A percentile compares a stretch with the other conserved stretches of the same genome.
Evolutionary conservation across 2,329 filamentous ascomycete genomes (phyloP).

Genomic region (Ambrosiella xylebori): DNA sequence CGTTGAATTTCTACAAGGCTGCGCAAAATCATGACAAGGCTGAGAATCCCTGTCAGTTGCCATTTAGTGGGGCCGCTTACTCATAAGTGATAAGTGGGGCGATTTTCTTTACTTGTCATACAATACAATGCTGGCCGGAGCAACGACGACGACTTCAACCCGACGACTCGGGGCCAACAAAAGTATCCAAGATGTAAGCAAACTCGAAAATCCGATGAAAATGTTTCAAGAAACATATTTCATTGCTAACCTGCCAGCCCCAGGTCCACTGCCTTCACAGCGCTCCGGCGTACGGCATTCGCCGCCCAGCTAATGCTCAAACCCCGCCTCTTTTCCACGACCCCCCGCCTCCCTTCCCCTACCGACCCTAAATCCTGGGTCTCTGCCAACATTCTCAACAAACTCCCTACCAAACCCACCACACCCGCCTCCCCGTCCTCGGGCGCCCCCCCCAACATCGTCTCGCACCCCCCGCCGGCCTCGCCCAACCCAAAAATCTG

Average conservation of each 20-base stretch:
- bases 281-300: constrained; percentile 2
- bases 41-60: neutral
- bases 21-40: neutral
- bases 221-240: neutral
- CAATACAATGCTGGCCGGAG: neutral
- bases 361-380: neutral
- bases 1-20: constrained; percentile 9
- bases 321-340: constrained; percentile 8
- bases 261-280: constrained; percentile 6
- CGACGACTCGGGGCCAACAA: neutral
- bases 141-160: neutral
- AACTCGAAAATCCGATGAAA: neutral
- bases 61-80: neutral
- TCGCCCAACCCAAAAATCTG: constrained; percentile 12
- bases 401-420: neutral
- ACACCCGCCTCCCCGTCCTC: neutral
- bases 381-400: constrained; percentile 6
- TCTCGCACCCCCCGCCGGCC: constrained; percentile 1
- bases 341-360: neutral
- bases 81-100: constrained; percentile 2
- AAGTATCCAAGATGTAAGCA: neutral
- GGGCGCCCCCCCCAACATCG: neutral
- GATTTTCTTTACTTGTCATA: neutral
- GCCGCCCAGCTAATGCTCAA: neutral
- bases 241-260: neutral